Evolutionary conservation across 768 basidiomycete species (phyloP).

Genomic region (Dacryopinax spathularia): DNA sequence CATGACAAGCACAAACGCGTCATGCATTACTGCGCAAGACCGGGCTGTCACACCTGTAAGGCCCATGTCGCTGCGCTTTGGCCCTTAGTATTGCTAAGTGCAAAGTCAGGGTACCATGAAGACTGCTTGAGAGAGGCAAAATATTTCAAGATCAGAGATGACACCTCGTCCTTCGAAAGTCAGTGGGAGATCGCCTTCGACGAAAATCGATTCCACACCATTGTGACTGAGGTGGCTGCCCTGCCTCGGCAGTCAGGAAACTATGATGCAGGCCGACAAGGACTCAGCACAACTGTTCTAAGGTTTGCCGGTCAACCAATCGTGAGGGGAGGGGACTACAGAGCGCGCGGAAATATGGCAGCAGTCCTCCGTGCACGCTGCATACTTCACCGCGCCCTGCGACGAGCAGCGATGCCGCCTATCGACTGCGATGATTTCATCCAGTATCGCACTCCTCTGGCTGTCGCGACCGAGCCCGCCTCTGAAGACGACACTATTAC

Average conservation of each 20-base stretch:
- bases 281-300: background rate
- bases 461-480: background rate
- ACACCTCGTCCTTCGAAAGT: background rate
- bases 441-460: background rate
- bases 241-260: background rate
- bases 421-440: background rate
- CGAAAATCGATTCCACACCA: background rate
- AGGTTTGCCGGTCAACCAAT: background rate
- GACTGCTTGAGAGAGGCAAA: background rate
- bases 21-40: background rate
- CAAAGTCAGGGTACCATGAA: background rate
- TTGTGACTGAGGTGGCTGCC: background rate
- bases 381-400: background rate
- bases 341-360: background rate
- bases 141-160: background rate
- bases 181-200: background rate
- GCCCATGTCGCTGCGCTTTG: background rate
- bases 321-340: background rate
- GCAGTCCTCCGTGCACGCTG: background rate
- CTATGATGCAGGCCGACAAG: background rate
- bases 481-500: background rate
- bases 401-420: background rate
- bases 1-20: background rate
- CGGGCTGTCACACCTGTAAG: background rate
- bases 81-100: background rate